Percentiles rank a stretch among this genome's conserved stretches.
Evolutionary conservation across 495 filamentous ascomycete genomes (phyloP).

Genomic region (Penicillium tannophilum): DNA sequence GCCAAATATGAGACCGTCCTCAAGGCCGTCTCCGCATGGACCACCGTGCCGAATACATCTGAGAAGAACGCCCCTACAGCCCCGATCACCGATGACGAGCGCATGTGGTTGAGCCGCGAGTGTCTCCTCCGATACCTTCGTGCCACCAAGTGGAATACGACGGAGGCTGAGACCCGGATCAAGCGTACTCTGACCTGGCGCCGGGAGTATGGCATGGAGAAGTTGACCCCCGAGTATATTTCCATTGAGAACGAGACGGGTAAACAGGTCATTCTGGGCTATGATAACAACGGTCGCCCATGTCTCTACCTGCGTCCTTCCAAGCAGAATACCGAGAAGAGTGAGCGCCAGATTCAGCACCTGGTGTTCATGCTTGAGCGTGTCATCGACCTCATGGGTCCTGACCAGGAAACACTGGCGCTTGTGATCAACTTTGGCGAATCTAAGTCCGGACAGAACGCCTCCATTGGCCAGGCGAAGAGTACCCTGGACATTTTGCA

Average conservation of each 20-base stretch:
- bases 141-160: slow-evolving; percentile 84
- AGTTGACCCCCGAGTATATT: slow-evolving; percentile 79
- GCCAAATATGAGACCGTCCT: slow-evolving; percentile 79
- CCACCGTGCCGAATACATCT: slow-evolving; percentile 63
- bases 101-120: slow-evolving; percentile 86
- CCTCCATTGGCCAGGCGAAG: slow-evolving; percentile 72
- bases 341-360: slow-evolving; percentile 89
- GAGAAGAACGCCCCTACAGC: slow-evolving; percentile 59
- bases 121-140: slow-evolving; percentile 92
- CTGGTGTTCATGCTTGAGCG: slow-evolving; percentile 95
- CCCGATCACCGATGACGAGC: slow-evolving; percentile 77
- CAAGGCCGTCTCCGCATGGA: slow-evolving; percentile 66
- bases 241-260: slow-evolving; percentile 92
- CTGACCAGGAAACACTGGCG: slow-evolving; percentile 81
- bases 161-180: slow-evolving; percentile 75
- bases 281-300: slow-evolving; percentile 77
- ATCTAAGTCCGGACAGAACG: slow-evolving; percentile 72
- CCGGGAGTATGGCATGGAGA: slow-evolving; percentile 78
- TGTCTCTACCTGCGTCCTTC: slow-evolving; percentile 89
- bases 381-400: slow-evolving; percentile 80
- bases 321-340: slow-evolving; percentile 87
- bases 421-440: slow-evolving; percentile 89
- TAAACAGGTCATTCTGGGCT: slow-evolving; percentile 88
- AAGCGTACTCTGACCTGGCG: slow-evolving; percentile 83
- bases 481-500: slow-evolving; percentile 86